Conservation (phyloP, 129 eudicot species). For the Gnaphalium uliginosum region DNA sequence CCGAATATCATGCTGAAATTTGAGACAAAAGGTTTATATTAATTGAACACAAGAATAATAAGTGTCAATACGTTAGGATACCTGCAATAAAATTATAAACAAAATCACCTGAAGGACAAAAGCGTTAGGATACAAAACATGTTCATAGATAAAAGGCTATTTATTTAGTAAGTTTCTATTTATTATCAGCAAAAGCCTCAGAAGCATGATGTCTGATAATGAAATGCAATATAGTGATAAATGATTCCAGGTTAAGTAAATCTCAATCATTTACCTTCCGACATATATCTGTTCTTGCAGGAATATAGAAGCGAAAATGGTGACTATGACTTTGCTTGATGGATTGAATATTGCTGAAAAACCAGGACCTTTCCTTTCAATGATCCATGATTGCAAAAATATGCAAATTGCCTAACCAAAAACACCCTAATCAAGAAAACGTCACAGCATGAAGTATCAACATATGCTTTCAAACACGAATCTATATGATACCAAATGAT, state of each 20-base stretch:
- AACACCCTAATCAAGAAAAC: slow-evolving; percentile 44
- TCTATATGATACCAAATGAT: no score
- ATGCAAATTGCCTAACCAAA: slow-evolving; percentile 59
- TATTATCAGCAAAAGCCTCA: no score
- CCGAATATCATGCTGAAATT: slow-evolving; percentile 43
- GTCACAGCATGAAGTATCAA: not conserved
- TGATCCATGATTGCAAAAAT: slow-evolving; percentile 87
- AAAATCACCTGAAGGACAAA: not conserved
- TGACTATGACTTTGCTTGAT: slow-evolving; percentile 55
- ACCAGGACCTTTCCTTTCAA: slow-evolving; percentile 69
- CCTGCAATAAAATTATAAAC: no score
- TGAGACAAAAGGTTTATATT: not conserved
- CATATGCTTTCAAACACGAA: not conserved
- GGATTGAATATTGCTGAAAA: slow-evolving; percentile 87
- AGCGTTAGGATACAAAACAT: not conserved
- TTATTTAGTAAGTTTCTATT: no score
- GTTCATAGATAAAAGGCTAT: no score
- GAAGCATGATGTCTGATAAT: no score
- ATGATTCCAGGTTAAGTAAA: no score
- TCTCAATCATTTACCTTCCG: slow-evolving; percentile 55
- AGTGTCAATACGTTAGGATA: not conserved
- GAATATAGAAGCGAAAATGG: slow-evolving; percentile 59
- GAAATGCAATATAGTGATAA: no score
- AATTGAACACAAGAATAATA: not conserved
- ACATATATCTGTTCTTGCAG: slow-evolving; percentile 59